Base-by-base conservation (phyloP, 1,139 yeast species). In the Taiozyma sp. region DNA sequence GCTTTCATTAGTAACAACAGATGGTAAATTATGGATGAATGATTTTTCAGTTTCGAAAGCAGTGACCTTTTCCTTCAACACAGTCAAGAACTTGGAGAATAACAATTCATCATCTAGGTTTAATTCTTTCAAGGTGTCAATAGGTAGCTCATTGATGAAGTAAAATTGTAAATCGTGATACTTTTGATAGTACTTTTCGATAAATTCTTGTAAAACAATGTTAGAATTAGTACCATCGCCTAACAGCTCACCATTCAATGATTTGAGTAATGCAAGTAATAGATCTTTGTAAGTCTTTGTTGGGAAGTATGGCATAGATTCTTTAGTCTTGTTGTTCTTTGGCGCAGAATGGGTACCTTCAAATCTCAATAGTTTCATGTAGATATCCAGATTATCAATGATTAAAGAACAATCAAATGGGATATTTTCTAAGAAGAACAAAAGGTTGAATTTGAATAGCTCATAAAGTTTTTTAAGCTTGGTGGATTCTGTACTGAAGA, bases 101-200 rank as follows among this genome's bases (percentile, higher is more conserved):
- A 59, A 19, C 1, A 51, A 27, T 46, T 49, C 54, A 43, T 60
- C 47, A 55, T 43, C 41, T 5, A 39, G 8, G 12, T 14, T 23
- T 4, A 16, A 23, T 13, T 48, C 51, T 24, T 56, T 54, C n/a
- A 67, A 43, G 13, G 60, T 57, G 9, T 63, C 63, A n/a, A 62
- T 29, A 8, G 51, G 43, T 8, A 62, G 57, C 53, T 75, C 79
- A 46, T 75, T 69, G 61, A 83, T 79, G 56, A 85, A 82, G 61
- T 83, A 86, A 60, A 72, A 84, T 63, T 84, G 89, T 51, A 87
- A 70, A 64, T 87, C 95, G 74, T 85, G 83, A 64, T 75, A 74
- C 53, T 74, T 73, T 36, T 65, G 63, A 61, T 84, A 83, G 54
- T 78, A 81, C 40, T 72, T 73, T 24, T 78, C 82, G 44, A 76